These are phyloP conservation scores for Purshia tridentata DNA, from an alignment of 306 rosid species.

Conservation along the genomic window DNA sequence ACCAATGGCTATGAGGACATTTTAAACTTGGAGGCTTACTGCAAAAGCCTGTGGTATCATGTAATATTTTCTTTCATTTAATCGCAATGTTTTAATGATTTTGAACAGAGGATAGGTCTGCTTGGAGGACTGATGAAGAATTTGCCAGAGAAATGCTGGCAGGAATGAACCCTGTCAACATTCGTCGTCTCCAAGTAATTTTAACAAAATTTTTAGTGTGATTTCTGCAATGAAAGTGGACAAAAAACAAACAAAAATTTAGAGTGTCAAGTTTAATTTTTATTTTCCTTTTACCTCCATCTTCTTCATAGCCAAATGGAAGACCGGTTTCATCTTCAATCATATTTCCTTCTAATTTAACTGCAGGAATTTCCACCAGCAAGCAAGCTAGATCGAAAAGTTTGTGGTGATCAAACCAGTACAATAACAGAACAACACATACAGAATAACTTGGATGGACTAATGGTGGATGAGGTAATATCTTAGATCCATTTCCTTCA, in stretches of 20 bases:
- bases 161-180: constrained; percentile 65
- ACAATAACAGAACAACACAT: constrained; percentile 48
- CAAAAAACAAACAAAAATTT: background rate
- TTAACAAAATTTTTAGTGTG: background rate
- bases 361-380: constrained; percentile 66
- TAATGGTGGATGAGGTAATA: constrained; percentile 54
- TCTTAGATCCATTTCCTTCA: background rate
- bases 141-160: constrained; percentile 75
- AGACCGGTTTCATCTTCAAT: background rate
- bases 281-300: background rate
- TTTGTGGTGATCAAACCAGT: constrained; percentile 62
- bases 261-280: background rate
- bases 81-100: background rate
- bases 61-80: background rate
- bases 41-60: background rate
- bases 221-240: background rate
- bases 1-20: background rate
- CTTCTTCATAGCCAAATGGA: background rate
- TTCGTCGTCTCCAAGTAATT: constrained; percentile 57
- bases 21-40: background rate
- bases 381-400: constrained; percentile 55
- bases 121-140: constrained; percentile 81
- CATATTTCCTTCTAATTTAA: constrained; percentile 1
- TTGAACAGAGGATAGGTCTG: constrained; percentile 50
- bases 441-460: constrained; percentile 47